Base-by-base conservation (phyloP, 768 basidiomycete species). In the Paxillus ammoniavirescens region DNA sequence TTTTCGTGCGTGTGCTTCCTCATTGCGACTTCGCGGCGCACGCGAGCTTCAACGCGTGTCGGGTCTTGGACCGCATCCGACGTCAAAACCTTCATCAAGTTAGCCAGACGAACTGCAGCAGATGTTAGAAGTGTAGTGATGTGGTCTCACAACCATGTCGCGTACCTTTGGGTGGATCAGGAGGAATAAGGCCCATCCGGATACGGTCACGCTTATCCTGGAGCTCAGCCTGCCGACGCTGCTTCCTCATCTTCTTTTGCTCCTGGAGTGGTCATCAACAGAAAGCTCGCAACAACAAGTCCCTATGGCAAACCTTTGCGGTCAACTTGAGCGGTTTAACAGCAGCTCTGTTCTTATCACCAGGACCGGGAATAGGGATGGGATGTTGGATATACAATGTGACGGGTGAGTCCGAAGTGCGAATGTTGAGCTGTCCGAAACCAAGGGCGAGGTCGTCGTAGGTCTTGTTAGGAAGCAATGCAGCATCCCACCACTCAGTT, bases 41-140 rank as follows among this genome's bases (percentile, higher is more conserved):
- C 95, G 31, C 92, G 88, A 5, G 96, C 96, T 69, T 99, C 97
- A 3, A 99, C 93, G 47, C 94, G 86, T 2, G 97, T 99, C 0
- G 97, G 97, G 67, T 98, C 97, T 80, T 93, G 91, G 23, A 99
- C 87, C 0, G 95, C 96, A 64, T 98, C 94, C 8, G 91, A 91
- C 0, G 97, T 98, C 26, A 99, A 77, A 14, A 99, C 97, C 65
- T 93, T 93, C 95, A 98, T 98, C 67, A 98, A 72, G 71, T 99
- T 99, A 40, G 91, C 83, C 55, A 99, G 77, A 28, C 93, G 92
- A 53, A 99, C 96, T 94, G 55, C 8, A 54, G 43, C 17, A 23
- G 50, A 31, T 3, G 12, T 44, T 17, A 55, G 37, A 5, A 37
- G 42, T 8, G 23, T 4, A 6, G 33, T 9, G 2, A 7, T 23